Percentiles rank a stretch among this genome's conserved stretches.
Conservation (phyloP, 306 rosid species). For the Arachis stenosperma region DNA sequence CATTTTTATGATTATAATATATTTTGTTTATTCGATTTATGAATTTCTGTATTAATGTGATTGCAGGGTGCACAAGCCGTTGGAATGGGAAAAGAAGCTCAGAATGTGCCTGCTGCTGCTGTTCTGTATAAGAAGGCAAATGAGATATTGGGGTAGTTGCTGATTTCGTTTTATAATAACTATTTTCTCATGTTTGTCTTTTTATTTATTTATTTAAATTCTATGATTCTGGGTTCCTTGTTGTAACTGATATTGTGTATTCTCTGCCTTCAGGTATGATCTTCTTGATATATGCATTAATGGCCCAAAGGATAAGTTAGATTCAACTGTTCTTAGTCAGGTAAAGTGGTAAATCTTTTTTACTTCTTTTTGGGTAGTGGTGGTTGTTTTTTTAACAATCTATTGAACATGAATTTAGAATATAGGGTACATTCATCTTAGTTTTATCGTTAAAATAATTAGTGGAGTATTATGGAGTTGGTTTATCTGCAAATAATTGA, state of each 20-base stretch:
- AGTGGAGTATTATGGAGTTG: not conserved
- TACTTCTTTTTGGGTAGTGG: not conserved
- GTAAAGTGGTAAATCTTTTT: conserved; percentile 27
- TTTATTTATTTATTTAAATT: not conserved
- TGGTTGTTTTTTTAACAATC: conserved; percentile 3
- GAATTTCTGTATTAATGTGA: not conserved
- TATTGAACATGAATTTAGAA: not conserved
- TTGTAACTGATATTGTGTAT: not conserved
- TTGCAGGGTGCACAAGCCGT: conserved; percentile 94
- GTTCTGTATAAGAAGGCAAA: conserved; percentile 77
- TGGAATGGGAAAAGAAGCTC: conserved; percentile 98
- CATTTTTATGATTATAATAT: no score
- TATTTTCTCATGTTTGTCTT: not conserved
- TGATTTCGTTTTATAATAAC: not conserved
- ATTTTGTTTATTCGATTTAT: not conserved
- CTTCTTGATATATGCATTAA: conserved; percentile 87
- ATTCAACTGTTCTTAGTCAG: conserved; percentile 93
- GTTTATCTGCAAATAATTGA: not conserved
- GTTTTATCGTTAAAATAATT: conserved; percentile 2
- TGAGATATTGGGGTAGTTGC: conserved; percentile 72
- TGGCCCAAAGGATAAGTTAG: conserved; percentile 92
- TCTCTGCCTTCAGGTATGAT: conserved; percentile 71
- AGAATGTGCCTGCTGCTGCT: conserved; percentile 75
- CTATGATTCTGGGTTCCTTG: not conserved
- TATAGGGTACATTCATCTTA: conserved; percentile 4